A percentile compares a stretch with the other conserved stretches of the same genome.
Evolutionary conservation across 176 grass and related monocot species (phyloP).

Genomic region (Eragrostis curvula): DNA sequence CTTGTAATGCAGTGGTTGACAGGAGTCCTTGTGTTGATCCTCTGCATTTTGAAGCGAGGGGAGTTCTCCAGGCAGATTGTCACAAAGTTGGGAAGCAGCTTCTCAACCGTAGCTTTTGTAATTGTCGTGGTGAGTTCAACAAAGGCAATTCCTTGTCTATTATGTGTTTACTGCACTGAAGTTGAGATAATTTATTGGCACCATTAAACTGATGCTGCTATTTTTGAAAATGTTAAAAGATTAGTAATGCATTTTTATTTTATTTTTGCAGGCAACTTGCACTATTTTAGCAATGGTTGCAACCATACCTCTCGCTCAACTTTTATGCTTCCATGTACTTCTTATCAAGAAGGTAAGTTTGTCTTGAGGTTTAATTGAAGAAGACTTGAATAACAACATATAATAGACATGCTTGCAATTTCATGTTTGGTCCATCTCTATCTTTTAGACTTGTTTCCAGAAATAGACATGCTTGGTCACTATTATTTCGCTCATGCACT

Average conservation of each 20-base stretch:
- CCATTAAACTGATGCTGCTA: not conserved
- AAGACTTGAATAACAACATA: conserved; percentile 22
- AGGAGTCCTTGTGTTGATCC: conserved; percentile 78
- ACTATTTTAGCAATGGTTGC: conserved; percentile 94
- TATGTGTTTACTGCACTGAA: conserved; percentile 7
- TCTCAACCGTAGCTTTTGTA: conserved; percentile 85
- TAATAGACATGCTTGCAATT: not conserved
- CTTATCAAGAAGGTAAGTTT: conserved; percentile 89
- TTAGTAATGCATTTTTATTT: conserved; percentile 25
- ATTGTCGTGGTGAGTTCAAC: conserved; percentile 87
- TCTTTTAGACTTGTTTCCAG: not conserved
- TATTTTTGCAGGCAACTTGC: conserved; percentile 78
- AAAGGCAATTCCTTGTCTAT: not conserved
- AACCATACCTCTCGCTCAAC: conserved; percentile 86
- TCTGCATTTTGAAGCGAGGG: conserved; percentile 80
- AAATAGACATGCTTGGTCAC: not conserved
- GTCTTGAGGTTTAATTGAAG: conserved; percentile 1
- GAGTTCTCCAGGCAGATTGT: conserved; percentile 78
- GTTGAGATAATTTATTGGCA: not conserved
- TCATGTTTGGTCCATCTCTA: not conserved
- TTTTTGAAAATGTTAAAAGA: not conserved
- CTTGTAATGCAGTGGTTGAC: conserved; percentile 89
- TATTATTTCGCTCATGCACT: conserved; percentile 23
- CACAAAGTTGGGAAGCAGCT: conserved; percentile 95
- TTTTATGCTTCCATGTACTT: conserved; percentile 98